Percentiles rank a stretch among this genome's conserved stretches.
phyloP scores from a whole-genome alignment of 805 yeast species.

The Yamadazyma kitorensis region DNA sequence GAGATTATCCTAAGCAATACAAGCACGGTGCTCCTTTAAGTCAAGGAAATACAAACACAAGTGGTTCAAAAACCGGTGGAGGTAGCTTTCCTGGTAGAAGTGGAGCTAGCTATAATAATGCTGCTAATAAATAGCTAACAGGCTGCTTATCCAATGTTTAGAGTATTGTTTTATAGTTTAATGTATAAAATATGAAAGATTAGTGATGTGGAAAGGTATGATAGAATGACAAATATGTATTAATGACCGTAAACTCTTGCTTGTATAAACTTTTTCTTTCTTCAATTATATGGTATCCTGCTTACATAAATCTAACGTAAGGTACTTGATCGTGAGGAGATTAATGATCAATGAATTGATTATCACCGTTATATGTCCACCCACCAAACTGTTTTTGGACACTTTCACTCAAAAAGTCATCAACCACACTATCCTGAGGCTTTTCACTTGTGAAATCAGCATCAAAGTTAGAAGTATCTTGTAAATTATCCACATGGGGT shows the following conservation, averaged over 20 bases:
- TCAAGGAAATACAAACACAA: conserved; percentile 21
- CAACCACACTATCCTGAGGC: conserved; percentile 94
- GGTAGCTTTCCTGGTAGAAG: conserved; percentile 38
- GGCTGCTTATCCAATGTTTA: too few species aligned
- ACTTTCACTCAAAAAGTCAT: conserved; percentile 84
- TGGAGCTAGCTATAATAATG: conserved; percentile 34
- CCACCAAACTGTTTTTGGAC: conserved; percentile 99
- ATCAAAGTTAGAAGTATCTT: conserved; percentile 93
- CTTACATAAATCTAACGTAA: too few species aligned
- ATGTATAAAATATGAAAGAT: too few species aligned
- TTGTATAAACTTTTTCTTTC: too few species aligned
- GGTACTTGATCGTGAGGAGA: too few species aligned
- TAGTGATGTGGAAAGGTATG: too few species aligned
- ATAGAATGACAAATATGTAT: too few species aligned
- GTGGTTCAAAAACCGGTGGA: conserved; percentile 18
- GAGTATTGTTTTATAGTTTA: too few species aligned
- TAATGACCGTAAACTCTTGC: too few species aligned
- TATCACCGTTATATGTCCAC: conserved; percentile 89
- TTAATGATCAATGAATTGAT: too few species aligned
- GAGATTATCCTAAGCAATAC: conserved; percentile 29
- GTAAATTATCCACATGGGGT: conserved; percentile 81
- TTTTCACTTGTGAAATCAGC: conserved; percentile 87
- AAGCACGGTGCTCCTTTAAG: conserved; percentile 36
- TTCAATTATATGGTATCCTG: too few species aligned
- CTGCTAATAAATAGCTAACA: conserved; percentile 33